phyloP scores from a whole-genome alignment of 2,329 filamentous ascomycete species.

The Phoma sp. region DNA sequence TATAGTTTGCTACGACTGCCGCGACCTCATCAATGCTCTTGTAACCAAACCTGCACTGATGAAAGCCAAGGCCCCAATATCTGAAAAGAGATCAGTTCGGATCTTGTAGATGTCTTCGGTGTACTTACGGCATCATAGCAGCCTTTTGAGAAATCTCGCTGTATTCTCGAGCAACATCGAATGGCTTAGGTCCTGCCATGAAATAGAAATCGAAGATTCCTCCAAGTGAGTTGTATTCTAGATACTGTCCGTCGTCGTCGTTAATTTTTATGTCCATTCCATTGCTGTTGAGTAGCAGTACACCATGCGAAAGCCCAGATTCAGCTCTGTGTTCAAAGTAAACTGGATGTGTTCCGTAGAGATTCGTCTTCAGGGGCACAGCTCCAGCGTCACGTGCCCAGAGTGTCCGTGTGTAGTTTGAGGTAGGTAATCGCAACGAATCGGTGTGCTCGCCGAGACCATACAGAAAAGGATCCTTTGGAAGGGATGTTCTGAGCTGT shows the following conservation, averaged over 20 bases:
- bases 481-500: constrained; percentile 71
- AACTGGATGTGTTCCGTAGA: constrained; percentile 76
- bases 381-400: constrained; percentile 72
- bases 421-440: constrained; percentile 69
- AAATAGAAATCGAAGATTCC: constrained; percentile 73
- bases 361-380: constrained; percentile 65
- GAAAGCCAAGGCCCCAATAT: constrained; percentile 60
- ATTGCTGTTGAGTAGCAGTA: constrained; percentile 44
- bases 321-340: constrained; percentile 72
- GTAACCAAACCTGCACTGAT: constrained; percentile 58
- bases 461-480: constrained; percentile 72
- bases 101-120: no score
- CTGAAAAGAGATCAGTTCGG: neutral
- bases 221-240: constrained; percentile 79
- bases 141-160: constrained; percentile 54
- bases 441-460: constrained; percentile 80
- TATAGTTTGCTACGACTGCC: constrained; percentile 70
- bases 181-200: constrained; percentile 54
- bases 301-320: constrained; percentile 40
- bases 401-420: constrained; percentile 71
- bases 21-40: constrained; percentile 66
- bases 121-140: constrained; percentile 51
- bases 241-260: constrained; percentile 67
- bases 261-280: constrained; percentile 78
- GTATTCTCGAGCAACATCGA: constrained; percentile 56